A percentile compares a stretch with the other conserved stretches of the same genome.
Conservation (phyloP, 257 asterid genomes). For the Petunia axillaris region DNA sequence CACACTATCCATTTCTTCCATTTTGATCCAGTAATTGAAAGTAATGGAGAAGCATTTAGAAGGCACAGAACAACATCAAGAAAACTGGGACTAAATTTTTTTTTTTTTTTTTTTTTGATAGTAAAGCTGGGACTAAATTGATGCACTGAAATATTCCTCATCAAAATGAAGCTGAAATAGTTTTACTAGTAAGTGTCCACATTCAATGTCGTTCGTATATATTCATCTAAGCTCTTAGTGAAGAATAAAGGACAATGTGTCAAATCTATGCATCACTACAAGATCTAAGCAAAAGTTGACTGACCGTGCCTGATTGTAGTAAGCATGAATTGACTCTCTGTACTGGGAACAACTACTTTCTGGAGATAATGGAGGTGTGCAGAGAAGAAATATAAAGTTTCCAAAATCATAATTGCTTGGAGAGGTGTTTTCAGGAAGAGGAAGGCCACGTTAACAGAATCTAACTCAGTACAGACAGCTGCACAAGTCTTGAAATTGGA, state of each 20-base stretch:
- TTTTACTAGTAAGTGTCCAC: not conserved
- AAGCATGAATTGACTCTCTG: not conserved
- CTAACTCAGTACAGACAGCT: not conserved
- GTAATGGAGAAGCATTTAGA: not conserved
- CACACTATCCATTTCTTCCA: constrained; percentile 16
- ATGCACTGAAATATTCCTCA: not conserved
- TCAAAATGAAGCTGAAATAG: constrained; percentile 11
- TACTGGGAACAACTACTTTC: constrained; percentile 14
- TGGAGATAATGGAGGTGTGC: not conserved
- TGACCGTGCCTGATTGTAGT: not conserved
- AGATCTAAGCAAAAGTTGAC: constrained; percentile 10
- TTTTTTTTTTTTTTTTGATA: too few relatives aligned
- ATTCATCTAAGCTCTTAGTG: not conserved
- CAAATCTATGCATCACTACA: not conserved
- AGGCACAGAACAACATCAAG: constrained; percentile 18
- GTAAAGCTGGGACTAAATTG: not conserved
- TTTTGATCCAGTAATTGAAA: constrained; percentile 6
- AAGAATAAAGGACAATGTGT: not conserved
- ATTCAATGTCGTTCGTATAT: not conserved
- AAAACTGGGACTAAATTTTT: not conserved
- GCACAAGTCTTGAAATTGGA: constrained; percentile 22
- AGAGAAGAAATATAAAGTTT: not conserved
- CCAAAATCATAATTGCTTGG: constrained; percentile 17
- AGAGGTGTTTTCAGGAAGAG: not conserved
- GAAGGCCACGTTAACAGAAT: not conserved